Conservation (phyloP, 2,329 filamentous ascomycete species). For the Penicillium sp. region DNA sequence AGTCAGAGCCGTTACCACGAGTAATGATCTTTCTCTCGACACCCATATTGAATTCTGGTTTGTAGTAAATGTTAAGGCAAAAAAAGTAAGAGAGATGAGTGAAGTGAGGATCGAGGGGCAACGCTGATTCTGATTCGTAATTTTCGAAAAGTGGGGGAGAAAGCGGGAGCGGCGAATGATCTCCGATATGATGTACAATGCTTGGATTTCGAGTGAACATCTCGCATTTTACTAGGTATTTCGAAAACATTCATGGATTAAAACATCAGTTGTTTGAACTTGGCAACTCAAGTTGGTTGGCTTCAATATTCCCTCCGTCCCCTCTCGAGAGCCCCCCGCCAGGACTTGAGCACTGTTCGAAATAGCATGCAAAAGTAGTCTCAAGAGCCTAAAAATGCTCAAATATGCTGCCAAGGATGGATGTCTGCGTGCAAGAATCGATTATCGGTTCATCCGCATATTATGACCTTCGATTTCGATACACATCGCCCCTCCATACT, state of each 20-base stretch:
- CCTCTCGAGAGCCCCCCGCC: background rate
- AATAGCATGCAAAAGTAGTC: too few relatives aligned
- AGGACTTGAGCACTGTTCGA: background rate
- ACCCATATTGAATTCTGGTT: constrained; percentile 17
- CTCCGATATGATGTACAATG: background rate
- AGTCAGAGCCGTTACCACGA: constrained; percentile 58
- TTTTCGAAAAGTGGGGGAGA: constrained; percentile 15
- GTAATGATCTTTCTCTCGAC: constrained; percentile 26
- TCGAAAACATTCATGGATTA: background rate
- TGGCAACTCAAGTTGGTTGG: background rate
- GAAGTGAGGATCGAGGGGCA: constrained; percentile 13
- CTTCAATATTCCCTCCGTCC: background rate
- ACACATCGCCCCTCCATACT: too few relatives aligned
- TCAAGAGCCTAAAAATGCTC: too few relatives aligned
- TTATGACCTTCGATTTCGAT: background rate
- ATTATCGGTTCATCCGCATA: background rate
- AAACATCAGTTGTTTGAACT: background rate
- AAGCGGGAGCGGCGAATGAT: background rate
- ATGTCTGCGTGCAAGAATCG: background rate
- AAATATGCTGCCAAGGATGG: background rate
- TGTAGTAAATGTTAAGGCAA: background rate
- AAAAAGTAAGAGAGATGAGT: background rate
- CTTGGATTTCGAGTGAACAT: background rate
- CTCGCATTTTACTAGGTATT: background rate
- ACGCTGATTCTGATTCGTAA: constrained; percentile 19